Evolutionary conservation across 495 filamentous ascomycete genomes (phyloP), one percentile per base, ranked within the genome.

Genomic region (Xylaria intraflava): DNA sequence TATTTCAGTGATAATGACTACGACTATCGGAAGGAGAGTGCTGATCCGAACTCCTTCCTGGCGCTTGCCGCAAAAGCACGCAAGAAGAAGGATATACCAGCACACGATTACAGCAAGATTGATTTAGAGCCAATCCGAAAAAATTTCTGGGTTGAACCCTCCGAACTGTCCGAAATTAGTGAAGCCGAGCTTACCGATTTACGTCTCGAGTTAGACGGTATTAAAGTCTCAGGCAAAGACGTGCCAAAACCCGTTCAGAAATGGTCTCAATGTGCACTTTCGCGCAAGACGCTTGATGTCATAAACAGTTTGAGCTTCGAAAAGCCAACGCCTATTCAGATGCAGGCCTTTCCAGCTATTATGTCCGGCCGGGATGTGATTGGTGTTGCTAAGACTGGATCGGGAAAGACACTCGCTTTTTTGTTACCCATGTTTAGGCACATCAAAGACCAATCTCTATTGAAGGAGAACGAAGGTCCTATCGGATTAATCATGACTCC

Each of bases 341-440:
- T 89, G 54, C 94, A 99, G 64, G 93, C 94, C 1, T 84, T 97
- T 59, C 94, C 94, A 9, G 83, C 89, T 7, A 90, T 96, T 56
- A 95, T 96, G 89, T 93, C 92, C 31, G 94, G 94, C 14, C 84
- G 90, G 60, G 92, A 99, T 74, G 85, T 96, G 12, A 94, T 97
- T 56, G 93, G 92, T 59, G 88, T 97, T 38, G 94, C 94, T 2
- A 97, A 97, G 69, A 99, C 94, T 17, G 94, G 94, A 3, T 97
- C 94, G n/a, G 94, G 94, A 59, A 99, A 99, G 69, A 99, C 94
- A 1, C 84, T 96, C 57, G 93, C 94, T 22, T 99, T 96, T 64
- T 68, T 92, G 12, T 77, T 99, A 16, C 93, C 93, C 17, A 95
- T 97, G 88, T 96, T 97, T 62, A 82, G 93, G 19, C 93, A 99